These are phyloP conservation scores for Oryza australiensis DNA, from an alignment of 176 grass and related monocot genomes.

Conservation along the genomic window DNA sequence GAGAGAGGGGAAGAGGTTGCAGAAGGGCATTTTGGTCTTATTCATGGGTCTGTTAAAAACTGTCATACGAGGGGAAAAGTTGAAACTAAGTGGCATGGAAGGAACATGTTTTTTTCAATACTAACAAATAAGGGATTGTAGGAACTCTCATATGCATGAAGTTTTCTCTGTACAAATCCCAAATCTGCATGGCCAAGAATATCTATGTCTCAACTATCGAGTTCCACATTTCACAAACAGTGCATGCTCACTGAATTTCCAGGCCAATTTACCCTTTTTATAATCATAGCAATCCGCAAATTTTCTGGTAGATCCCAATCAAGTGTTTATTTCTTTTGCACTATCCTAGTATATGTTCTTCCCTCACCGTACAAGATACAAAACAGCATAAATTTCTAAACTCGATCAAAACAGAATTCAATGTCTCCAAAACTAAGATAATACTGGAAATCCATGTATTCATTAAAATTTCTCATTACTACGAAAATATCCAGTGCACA, in stretches of 20 bases:
- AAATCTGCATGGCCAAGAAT: not conserved
- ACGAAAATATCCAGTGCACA: not conserved
- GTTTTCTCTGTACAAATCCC: not conserved
- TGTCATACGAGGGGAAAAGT: not conserved
- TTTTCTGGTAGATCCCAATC: not conserved
- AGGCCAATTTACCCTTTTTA: not conserved
- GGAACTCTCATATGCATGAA: not conserved
- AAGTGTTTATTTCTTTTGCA: not conserved
- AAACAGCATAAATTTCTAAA: not conserved
- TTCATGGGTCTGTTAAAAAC: not conserved
- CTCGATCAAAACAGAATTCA: not conserved
- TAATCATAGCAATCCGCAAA: not conserved
- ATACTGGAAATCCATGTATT: not conserved
- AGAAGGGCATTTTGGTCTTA: not conserved
- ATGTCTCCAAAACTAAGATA: not conserved
- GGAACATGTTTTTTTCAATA: not conserved
- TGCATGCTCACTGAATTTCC: not conserved
- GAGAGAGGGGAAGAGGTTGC: too few species aligned
- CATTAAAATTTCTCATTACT: not conserved
- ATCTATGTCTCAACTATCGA: not conserved
- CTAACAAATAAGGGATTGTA: not conserved
- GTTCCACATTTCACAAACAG: not conserved
- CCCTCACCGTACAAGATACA: not conserved
- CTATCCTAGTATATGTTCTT: not conserved
- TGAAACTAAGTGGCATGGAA: not conserved